Evolutionary conservation across 345 rosid species (phyloP).

Genomic region (Chamaenerion angustifolium): DNA sequence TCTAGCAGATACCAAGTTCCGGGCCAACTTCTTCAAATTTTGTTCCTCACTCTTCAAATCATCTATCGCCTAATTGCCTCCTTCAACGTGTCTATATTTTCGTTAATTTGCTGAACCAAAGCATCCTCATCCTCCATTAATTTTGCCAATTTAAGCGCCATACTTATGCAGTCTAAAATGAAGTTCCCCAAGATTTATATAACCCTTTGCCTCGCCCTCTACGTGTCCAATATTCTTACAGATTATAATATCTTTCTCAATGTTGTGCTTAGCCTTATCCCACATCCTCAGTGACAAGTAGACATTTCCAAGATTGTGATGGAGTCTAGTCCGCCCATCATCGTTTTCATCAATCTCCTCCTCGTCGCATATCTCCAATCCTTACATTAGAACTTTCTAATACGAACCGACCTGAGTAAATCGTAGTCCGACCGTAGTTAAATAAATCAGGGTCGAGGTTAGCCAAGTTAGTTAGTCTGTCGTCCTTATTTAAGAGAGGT

Average conservation of each 20-base stretch:
- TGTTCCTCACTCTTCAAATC: conserved; percentile 70
- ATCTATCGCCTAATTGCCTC: conserved; percentile 52
- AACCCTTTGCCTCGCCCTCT: conserved; percentile 95
- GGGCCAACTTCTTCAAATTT: conserved; percentile 61
- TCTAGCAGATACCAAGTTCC: conserved; percentile 36
- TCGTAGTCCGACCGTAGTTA: no score
- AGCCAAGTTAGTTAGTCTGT: no score
- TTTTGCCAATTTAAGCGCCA: conserved; percentile 65
- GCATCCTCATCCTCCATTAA: conserved; percentile 89
- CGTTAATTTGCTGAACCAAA: conserved; percentile 41
- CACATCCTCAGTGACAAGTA: conserved; percentile 58
- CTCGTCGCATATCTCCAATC: conserved; percentile 69
- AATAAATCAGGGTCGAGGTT: no score
- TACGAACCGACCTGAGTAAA: no score
- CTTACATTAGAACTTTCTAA: conserved; percentile 38
- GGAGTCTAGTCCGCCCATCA: conserved; percentile 76
- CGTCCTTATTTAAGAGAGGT: no score
- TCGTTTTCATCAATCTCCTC: conserved; percentile 69
- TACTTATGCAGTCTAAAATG: conserved; percentile 64
- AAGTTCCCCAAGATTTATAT: conserved; percentile 87
- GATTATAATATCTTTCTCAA: conserved; percentile 65
- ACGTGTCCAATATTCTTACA: conserved; percentile 57
- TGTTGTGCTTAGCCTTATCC: conserved; percentile 59
- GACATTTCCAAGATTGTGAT: conserved; percentile 82
- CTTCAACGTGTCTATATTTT: conserved; percentile 50